These are phyloP conservation scores for Erythrophleum ivorense DNA, from an alignment of 331 rosid genomes.

Conservation along the genomic window DNA sequence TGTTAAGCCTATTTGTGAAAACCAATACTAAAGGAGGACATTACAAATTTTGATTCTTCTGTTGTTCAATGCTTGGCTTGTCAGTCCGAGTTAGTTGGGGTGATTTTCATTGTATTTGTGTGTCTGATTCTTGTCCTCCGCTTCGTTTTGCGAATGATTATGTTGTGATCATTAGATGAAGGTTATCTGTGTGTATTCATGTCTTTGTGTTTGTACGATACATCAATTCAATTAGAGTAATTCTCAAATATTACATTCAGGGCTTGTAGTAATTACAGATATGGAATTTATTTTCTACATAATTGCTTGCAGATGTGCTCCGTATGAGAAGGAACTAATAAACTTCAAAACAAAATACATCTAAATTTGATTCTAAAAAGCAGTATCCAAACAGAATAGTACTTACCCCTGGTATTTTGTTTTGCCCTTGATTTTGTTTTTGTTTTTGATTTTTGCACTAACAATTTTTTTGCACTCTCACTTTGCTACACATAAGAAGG, in stretches of 20 bases:
- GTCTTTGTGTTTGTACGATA: conserved; percentile 34
- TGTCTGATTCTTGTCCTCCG: conserved; percentile 45
- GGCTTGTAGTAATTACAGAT: conserved; percentile 1
- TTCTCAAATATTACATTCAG: conserved; percentile 29
- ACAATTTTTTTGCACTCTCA: too few relatives aligned
- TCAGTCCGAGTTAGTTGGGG: conserved; percentile 43
- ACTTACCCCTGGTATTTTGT: background rate
- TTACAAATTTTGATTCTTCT: conserved; percentile 30
- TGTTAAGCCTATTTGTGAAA: conserved; percentile 29
- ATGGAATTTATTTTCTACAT: background rate
- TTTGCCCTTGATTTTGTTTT: too few relatives aligned
- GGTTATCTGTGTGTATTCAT: conserved; percentile 37
- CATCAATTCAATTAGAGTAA: conserved; percentile 37
- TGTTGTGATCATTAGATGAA: conserved; percentile 41
- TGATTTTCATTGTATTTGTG: conserved; percentile 45
- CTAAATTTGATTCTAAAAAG: background rate
- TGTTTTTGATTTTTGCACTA: too few relatives aligned
- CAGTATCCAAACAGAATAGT: background rate
- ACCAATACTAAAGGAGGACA: conserved; percentile 29
- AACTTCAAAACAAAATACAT: background rate
- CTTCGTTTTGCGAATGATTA: conserved; percentile 55
- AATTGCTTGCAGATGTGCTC: background rate
- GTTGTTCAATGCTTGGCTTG: conserved; percentile 37
- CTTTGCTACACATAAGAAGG: too few relatives aligned
- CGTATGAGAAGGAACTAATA: background rate